Evolutionary conservation across 352 stramenopile genomes (phyloP).

Genomic region (Peronospora belbahrii): DNA sequence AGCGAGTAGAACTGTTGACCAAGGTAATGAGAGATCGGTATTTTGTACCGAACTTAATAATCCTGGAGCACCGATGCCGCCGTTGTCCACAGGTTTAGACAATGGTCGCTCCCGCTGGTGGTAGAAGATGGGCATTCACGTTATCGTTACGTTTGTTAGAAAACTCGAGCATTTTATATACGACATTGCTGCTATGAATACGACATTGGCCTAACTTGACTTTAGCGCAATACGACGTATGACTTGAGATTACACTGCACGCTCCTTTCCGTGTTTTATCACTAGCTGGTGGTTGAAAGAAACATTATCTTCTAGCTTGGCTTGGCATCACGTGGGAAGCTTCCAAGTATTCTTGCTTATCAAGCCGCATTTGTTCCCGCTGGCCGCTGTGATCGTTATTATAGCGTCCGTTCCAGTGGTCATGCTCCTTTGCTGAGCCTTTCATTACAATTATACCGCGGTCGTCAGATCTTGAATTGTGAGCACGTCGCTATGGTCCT

Average conservation of each 20-base stretch:
- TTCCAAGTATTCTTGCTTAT: too few relatives aligned
- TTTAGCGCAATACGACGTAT: conserved; percentile 2
- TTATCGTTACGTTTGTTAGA: conserved; percentile 4
- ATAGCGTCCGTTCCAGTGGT: too few relatives aligned
- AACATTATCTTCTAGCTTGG: too few relatives aligned
- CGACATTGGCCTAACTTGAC: conserved; percentile 6
- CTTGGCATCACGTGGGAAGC: too few relatives aligned
- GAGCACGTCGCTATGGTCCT: too few relatives aligned
- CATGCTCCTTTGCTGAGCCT: too few relatives aligned
- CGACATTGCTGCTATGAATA: conserved; percentile 24
- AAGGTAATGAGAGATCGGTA: conserved; percentile 6
- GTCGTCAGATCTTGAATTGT: too few relatives aligned
- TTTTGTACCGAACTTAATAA: conserved; percentile 6
- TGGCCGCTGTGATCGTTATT: too few relatives aligned
- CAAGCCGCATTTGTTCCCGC: too few relatives aligned
- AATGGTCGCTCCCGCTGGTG: conserved; percentile 28
- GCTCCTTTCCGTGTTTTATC: too few relatives aligned
- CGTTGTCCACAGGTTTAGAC: conserved; percentile 20
- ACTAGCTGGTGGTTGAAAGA: too few relatives aligned
- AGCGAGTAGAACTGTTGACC: conserved; percentile 28
- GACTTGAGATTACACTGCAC: background rate
- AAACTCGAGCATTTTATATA: conserved; percentile 33
- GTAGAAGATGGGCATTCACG: conserved; percentile 10
- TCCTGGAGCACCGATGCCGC: conserved; percentile 8
- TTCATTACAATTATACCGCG: too few relatives aligned